Conservation (phyloP, 352 stramenopile genomes). For the Phytopythium kandeliae region DNA sequence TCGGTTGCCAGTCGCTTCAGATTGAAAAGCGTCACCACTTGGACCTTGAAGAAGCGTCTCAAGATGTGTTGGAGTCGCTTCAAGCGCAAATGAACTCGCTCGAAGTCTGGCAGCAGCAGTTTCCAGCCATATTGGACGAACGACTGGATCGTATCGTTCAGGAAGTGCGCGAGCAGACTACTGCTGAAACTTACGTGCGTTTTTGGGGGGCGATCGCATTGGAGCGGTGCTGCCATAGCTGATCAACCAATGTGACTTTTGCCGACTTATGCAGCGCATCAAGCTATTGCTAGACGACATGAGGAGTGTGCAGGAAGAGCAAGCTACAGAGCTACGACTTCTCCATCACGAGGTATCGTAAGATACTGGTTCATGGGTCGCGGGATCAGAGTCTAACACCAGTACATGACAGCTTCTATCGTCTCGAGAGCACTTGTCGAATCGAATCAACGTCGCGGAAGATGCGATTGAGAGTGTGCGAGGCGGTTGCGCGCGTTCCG, state of each 20-base stretch:
- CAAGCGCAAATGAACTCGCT: conserved; percentile 51
- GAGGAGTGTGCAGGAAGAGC: conserved; percentile 38
- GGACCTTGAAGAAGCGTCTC: conserved; percentile 49
- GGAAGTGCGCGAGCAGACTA: conserved; percentile 23
- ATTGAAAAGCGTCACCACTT: conserved; percentile 50
- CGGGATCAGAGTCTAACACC: not conserved
- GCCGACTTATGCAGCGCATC: not conserved
- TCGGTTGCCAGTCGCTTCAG: conserved; percentile 32
- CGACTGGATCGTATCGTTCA: conserved; percentile 22
- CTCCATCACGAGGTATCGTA: conserved; percentile 34
- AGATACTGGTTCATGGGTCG: not conserved
- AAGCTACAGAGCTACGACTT: conserved; percentile 34
- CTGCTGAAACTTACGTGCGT: conserved; percentile 32
- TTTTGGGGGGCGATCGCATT: too few relatives aligned
- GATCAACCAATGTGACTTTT: too few relatives aligned
- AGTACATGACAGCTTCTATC: conserved; percentile 10
- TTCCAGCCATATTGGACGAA: conserved; percentile 21
- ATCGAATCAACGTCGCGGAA: conserved; percentile 33
- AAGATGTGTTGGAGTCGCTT: conserved; percentile 46
- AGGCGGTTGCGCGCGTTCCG: conserved; percentile 19
- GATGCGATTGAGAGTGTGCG: conserved; percentile 37
- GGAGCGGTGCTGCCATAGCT: not conserved
- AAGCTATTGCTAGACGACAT: conserved; percentile 24
- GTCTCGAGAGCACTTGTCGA: conserved; percentile 31
- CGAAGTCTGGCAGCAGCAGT: conserved; percentile 22